phyloP scores from a whole-genome alignment of 345 rosid genomes.

The Citrus trifoliata region DNA sequence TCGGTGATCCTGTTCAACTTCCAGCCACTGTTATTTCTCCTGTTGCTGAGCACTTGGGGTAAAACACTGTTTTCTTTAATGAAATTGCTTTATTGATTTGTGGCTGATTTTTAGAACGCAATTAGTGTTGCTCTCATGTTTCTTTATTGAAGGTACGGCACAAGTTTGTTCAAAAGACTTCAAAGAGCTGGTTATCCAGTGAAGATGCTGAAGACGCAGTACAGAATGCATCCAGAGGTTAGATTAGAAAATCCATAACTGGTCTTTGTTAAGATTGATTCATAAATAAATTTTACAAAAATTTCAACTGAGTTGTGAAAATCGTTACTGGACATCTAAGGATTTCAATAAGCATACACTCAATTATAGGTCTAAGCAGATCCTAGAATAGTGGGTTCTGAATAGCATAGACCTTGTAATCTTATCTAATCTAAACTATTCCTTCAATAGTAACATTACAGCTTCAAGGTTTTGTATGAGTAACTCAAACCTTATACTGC shows the following conservation, averaged over 20 bases:
- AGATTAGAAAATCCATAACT: slow-evolving; percentile 5
- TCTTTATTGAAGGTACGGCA: slow-evolving; percentile 66
- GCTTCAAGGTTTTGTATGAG: not conserved
- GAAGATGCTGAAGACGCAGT: slow-evolving; percentile 86
- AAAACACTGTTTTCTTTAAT: slow-evolving; percentile 15
- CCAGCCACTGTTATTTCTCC: slow-evolving; percentile 97
- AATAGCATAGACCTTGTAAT: not conserved
- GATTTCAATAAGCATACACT: not conserved
- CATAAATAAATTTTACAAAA: not conserved
- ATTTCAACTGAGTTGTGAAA: not conserved
- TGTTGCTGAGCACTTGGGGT: slow-evolving; percentile 75
- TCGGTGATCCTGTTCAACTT: slow-evolving; percentile 94
- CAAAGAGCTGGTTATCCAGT: slow-evolving; percentile 97
- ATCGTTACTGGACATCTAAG: not conserved
- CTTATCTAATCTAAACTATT: not conserved
- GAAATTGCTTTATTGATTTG: not conserved
- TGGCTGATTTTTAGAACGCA: not conserved
- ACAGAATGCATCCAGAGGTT: slow-evolving; percentile 99
- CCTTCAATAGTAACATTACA: not conserved
- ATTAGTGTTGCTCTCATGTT: not conserved
- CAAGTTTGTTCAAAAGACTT: slow-evolving; percentile 92
- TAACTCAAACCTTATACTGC: not conserved
- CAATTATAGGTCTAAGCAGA: not conserved
- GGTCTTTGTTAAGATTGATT: not conserved
- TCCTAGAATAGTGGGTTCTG: not conserved